Evolutionary conservation across 2,329 filamentous ascomycete genomes (phyloP), one percentile per base, ranked within the genome.

Genomic region (Penicillium sclerotiorum): DNA sequence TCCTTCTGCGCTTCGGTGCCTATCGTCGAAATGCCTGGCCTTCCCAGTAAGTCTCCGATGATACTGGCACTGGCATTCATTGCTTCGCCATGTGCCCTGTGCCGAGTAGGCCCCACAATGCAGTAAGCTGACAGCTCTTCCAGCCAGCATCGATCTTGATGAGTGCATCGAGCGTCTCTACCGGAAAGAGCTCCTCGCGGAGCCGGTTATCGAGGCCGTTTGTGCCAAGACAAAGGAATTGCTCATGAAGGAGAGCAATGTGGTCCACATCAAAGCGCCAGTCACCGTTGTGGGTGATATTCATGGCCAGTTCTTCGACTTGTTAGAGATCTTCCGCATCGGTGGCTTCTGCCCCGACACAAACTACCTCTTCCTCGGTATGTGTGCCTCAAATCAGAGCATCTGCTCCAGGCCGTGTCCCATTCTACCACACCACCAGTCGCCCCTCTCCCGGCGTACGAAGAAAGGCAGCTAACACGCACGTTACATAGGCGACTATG

Each of bases 161-260:
- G 91, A 97, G 82, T 99, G 94, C 77, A 97, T 99, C 76, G 86
- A 90, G 70, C 88, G 93, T 61, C 84, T 99, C 46, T 97, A 97
- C 77, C 93, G 94, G 70, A 96, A 96, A 72, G 94, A 97, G 73
- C 84, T 99, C 52, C 84, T 99, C 51, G 92, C 94, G 65, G 94
- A 99, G 75, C 96, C 93, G 35, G 92, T 99, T 60, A 93, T 99
- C 73, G 94, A 99, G 77, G 94, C 94, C 66, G 93, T 99, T 84
- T 99, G 94, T 78, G 92, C 94, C 73, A 99, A 99, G 74, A 94
- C 95, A 18, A 99, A 99, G 71, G 94, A 99, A 78, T 81, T 99
- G 62, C 82, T 99, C 62, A 99, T 99, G 94, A 93, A 95, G 70
- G 94, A 99, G 84, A 97, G 93, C 82, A 99, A 99, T 75, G 94